phyloP scores from a whole-genome alignment of 2,329 filamentous ascomycete species.

The Diaporthe sp. region DNA sequence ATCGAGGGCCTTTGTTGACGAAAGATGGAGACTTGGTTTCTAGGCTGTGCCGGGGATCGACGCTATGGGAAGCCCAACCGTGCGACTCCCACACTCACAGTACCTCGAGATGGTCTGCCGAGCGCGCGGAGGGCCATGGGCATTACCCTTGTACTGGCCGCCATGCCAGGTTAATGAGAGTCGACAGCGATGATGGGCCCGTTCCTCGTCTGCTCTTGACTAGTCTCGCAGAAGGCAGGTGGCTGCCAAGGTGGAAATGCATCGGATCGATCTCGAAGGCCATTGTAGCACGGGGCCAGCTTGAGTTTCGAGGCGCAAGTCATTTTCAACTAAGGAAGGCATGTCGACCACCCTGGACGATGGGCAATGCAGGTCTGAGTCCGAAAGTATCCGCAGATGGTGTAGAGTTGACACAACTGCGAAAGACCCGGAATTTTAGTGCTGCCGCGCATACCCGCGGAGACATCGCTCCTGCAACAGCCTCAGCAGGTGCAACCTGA shows the following conservation, averaged over 20 bases:
- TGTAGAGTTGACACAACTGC: not conserved
- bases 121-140: conserved; percentile 5
- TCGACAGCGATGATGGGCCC: conserved; percentile 15
- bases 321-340: not conserved
- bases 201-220: not conserved
- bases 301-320: conserved; percentile 20
- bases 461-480: conserved; percentile 19
- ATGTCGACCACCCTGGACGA: not conserved
- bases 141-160: conserved; percentile 13
- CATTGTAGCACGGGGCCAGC: conserved; percentile 8
- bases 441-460: not conserved
- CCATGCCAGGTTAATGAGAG: conserved; percentile 1
- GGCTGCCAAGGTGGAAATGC: conserved; percentile 17
- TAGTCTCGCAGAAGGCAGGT: conserved; percentile 20
- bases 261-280: conserved; percentile 17
- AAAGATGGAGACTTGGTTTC: conserved; percentile 5
- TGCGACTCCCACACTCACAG: not conserved
- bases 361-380: not conserved
- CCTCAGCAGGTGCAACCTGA: conserved; percentile 4
- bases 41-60: conserved; percentile 18
- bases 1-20: not conserved
- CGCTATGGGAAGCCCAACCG: not conserved
- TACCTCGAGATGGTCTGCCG: conserved; percentile 8
- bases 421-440: not conserved
- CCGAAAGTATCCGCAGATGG: not conserved